phyloP scores from a whole-genome alignment of 306 rosid species.

The Luffa acutangula region DNA sequence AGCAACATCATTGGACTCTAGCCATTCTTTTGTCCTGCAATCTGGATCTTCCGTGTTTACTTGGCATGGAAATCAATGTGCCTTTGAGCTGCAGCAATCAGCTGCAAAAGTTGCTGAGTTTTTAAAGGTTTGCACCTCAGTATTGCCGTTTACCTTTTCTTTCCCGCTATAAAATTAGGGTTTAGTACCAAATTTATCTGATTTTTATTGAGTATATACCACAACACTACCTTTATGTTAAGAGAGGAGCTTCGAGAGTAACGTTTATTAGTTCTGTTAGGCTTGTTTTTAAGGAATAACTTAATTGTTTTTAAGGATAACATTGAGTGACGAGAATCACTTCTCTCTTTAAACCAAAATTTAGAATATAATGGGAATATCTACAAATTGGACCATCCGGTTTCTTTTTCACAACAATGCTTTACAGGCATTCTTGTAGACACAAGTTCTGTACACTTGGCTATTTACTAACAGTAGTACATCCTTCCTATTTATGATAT shows the following conservation, averaged over 20 bases:
- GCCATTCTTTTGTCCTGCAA: slow-evolving; percentile 74
- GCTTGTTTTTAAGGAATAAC: neutral
- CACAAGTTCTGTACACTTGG: neutral
- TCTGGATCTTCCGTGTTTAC: slow-evolving; percentile 72
- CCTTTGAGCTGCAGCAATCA: slow-evolving; percentile 84
- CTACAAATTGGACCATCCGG: neutral
- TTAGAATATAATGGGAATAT: neutral
- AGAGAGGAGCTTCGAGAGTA: neutral
- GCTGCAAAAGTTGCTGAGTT: slow-evolving; percentile 80
- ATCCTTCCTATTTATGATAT: slow-evolving; percentile 22
- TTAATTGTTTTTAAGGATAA: neutral
- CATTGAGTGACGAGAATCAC: neutral
- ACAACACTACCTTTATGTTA: neutral
- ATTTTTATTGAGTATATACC: neutral
- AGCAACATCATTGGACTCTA: slow-evolving; percentile 70
- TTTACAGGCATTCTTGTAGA: neutral
- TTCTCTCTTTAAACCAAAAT: neutral
- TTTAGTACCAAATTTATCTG: neutral
- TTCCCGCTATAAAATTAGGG: neutral
- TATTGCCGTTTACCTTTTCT: neutral
- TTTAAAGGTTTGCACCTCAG: slow-evolving; percentile 45
- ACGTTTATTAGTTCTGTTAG: neutral
- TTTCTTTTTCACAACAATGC: neutral
- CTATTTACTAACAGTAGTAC: neutral
- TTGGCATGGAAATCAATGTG: slow-evolving; percentile 91